Conservation (phyloP, 2,329 filamentous ascomycete species). For the Ophiocordyceps polyrhachis-furcata region DNA sequence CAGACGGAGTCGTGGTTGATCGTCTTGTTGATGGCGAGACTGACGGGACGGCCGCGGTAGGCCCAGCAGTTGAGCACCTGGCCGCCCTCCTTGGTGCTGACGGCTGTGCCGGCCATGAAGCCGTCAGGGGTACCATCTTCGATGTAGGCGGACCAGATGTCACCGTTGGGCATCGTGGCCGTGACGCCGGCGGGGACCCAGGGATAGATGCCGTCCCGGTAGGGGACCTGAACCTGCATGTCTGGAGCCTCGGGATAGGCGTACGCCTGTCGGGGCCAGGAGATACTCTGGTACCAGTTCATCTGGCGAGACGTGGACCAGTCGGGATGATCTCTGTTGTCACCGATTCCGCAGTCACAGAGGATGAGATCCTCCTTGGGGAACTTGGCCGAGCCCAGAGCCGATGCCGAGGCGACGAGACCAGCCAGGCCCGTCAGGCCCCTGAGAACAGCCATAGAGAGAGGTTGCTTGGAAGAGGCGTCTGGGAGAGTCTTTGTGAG, state of each 20-base stretch:
- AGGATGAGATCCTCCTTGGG: conserved; percentile 19
- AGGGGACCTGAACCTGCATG: conserved; percentile 20
- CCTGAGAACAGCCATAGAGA: conserved; percentile 9
- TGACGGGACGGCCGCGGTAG: conserved; percentile 21
- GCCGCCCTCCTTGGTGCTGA: conserved; percentile 20
- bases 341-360: conserved; percentile 23
- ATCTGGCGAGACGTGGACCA: conserved; percentile 26
- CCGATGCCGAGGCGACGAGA: conserved; percentile 6
- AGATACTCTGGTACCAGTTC: conserved; percentile 22
- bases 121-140: conserved; percentile 21
- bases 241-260: conserved; percentile 18
- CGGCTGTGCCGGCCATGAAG: conserved; percentile 19
- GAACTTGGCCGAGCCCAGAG: conserved; percentile 11
- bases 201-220: conserved; percentile 18
- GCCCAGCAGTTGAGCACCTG: conserved; percentile 22
- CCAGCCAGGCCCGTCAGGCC: conserved; percentile 6
- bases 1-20: conserved; percentile 18
- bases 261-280: conserved; percentile 16
- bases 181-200: conserved; percentile 19
- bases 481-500: not conserved
- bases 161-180: conserved; percentile 18
- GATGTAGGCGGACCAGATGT: conserved; percentile 22
- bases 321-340: conserved; percentile 17
- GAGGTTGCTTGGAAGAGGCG: not conserved
- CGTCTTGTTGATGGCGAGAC: conserved; percentile 19